Percentiles rank a stretch among this genome's conserved stretches.
phyloP scores from a whole-genome alignment of 2,329 filamentous ascomycete genomes.

The Ascochyta pisi region DNA sequence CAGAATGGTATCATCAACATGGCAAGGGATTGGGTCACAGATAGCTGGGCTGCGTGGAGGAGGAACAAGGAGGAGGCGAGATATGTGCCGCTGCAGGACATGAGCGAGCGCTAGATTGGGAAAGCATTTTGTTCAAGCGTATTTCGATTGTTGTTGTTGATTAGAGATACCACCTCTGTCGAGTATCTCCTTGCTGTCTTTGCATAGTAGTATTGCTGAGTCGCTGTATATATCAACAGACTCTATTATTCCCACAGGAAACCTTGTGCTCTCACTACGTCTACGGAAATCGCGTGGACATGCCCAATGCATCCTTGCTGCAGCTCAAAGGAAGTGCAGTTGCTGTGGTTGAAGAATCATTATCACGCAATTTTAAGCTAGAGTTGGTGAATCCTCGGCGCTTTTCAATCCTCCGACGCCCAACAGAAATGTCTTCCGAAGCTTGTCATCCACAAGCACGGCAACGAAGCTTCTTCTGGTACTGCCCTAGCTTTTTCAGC shows the following conservation, averaged over 20 bases:
- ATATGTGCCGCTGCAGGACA: conserved; percentile 56
- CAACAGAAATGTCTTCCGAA: conserved; percentile 19
- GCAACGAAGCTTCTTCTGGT: conserved; percentile 17
- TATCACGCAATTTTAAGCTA: conserved; percentile 4
- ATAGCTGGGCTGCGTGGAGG: conserved; percentile 43
- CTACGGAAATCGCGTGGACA: too few species aligned
- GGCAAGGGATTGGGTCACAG: conserved; percentile 38
- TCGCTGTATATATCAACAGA: too few species aligned
- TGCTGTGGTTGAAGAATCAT: not conserved
- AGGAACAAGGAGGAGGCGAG: conserved; percentile 50
- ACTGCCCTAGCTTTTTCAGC: conserved; percentile 11
- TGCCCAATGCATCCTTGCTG: too few species aligned
- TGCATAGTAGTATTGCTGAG: not conserved
- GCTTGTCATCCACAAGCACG: conserved; percentile 20
- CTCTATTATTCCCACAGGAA: too few species aligned
- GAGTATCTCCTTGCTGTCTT: conserved; percentile 1
- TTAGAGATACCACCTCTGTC: conserved; percentile 11
- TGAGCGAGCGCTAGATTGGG: conserved; percentile 40
- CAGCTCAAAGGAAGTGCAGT: not conserved
- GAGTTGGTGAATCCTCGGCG: conserved; percentile 10
- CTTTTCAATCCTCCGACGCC: conserved; percentile 10
- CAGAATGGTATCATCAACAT: conserved; percentile 31
- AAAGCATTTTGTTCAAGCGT: not conserved
- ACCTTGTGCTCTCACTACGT: too few species aligned
- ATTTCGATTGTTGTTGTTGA: conserved; percentile 1